Evolutionary conservation across 352 stramenopile genomes (phyloP).

Genomic region (Pythium sukuiense): DNA sequence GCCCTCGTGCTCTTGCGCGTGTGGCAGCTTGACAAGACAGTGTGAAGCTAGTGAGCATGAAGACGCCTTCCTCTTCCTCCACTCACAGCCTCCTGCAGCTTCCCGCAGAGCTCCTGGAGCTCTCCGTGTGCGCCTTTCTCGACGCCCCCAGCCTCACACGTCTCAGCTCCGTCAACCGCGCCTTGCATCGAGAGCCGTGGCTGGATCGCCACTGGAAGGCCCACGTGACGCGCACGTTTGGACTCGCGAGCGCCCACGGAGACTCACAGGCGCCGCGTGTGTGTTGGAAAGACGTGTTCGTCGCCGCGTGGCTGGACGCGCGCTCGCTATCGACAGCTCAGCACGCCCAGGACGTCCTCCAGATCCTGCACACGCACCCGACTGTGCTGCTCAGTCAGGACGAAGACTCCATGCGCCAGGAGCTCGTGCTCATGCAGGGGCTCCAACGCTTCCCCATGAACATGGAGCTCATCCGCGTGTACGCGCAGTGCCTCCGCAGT

Average conservation of each 20-base stretch:
- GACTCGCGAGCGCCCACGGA: background rate
- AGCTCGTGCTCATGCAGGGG: slow-evolving; percentile 66
- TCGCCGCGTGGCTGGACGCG: slow-evolving; percentile 40
- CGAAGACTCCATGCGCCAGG: slow-evolving; percentile 46
- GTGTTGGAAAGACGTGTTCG: slow-evolving; percentile 50
- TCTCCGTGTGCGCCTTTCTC: slow-evolving; percentile 45
- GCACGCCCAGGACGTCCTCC: slow-evolving; percentile 36
- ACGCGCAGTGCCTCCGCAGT: slow-evolving; percentile 45
- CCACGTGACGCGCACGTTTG: slow-evolving; percentile 29
- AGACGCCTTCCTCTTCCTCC: background rate
- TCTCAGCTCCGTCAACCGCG: slow-evolving; percentile 36
- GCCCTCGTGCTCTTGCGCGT: too few relatives aligned
- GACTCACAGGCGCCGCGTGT: background rate
- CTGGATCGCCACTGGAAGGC: slow-evolving; percentile 40
- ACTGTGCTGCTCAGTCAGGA: slow-evolving; percentile 30
- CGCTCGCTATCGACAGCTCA: slow-evolving; percentile 25
- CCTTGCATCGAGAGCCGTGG: slow-evolving; percentile 35
- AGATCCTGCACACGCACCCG: slow-evolving; percentile 35
- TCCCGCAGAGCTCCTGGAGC: slow-evolving; percentile 37
- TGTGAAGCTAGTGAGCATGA: slow-evolving; percentile 1
- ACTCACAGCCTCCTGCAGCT: background rate
- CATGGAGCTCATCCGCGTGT: slow-evolving; percentile 44
- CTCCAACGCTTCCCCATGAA: slow-evolving; percentile 51
- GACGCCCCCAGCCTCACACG: slow-evolving; percentile 38
- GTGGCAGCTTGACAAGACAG: too few relatives aligned